Percentiles rank a stretch among this genome's conserved stretches.
These are phyloP conservation scores for Populus ilicifolia DNA, from an alignment of 345 rosid species.

Conservation along the genomic window DNA sequence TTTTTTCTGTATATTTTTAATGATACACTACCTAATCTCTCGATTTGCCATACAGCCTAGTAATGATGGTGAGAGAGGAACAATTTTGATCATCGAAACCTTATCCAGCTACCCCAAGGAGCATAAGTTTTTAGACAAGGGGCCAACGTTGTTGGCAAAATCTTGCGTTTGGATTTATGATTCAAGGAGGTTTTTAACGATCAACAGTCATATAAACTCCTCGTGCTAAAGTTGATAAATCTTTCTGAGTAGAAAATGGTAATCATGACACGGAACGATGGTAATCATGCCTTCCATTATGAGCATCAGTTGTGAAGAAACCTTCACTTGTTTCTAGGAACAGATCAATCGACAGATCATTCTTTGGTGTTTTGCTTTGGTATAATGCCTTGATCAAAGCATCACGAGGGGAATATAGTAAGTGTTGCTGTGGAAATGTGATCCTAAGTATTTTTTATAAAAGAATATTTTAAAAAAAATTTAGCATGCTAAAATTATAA, in stretches of 20 bases:
- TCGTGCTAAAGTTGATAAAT: neutral
- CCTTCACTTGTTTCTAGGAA: neutral
- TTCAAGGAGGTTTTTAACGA: neutral
- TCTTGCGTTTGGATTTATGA: neutral
- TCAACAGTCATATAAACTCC: neutral
- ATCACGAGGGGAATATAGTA: no score
- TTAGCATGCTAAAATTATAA: no score
- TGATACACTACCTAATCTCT: neutral
- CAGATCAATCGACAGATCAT: neutral
- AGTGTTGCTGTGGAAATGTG: no score
- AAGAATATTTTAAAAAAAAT: no score
- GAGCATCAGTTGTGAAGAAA: neutral
- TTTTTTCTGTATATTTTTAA: no score
- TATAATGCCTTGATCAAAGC: neutral
- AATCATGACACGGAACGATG: neutral
- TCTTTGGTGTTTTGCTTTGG: neutral
- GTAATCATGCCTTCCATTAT: neutral
- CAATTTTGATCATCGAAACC: neutral
- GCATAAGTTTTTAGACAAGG: neutral
- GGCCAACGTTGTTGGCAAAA: neutral
- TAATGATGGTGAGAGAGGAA: neutral
- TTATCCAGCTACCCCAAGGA: neutral
- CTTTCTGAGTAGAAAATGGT: neutral
- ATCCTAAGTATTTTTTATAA: no score
- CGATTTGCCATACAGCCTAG: neutral